Evolutionary conservation across 805 yeast species (phyloP), one percentile per base, ranked within the genome.

Genomic region (Kuraishia cidri): DNA sequence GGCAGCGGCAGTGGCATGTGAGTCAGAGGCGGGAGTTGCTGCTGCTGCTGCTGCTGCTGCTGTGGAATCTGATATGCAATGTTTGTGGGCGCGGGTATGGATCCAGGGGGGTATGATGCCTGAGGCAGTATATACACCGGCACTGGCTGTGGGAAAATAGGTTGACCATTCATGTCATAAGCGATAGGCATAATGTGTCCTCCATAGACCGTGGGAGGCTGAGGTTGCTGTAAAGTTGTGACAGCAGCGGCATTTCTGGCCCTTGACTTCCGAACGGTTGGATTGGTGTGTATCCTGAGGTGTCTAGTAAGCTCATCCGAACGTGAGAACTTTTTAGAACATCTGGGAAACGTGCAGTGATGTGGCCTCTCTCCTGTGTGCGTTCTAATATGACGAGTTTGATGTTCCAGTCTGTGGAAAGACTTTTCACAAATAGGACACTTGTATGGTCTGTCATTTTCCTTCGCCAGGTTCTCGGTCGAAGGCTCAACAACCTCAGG

Each of bases 311-410:
- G 66, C 58, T 86, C 95, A 57, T 87, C 95, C 18, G 79, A 68
- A 40, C 95, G 69, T 37, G 82, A 71, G 50, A 86, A 86, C 40
- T 81, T 66, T 55, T 87, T 85, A 34, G 75, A 55, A 58, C 96
- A 86, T n/a, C 84, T 84, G 2, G 92, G 87, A 44, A 71, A 85
- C 13, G 76, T 70, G 56, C 96, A 86, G 31, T 75, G 77, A 50
- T 83, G 92, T 2, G 95, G 95, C 52, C 85, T 83, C 53, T 86
- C 95, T 31, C 96, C 96, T 1, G 96, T 86, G 58, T 86, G 95
- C 7, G 95, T 86, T 37, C 95, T 66, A 44, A 87, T 80, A 53
- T 86, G 96, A 43, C 96, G 69, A 9, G 94, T 86, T 51, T 84
- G 94, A 54, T 86, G 96, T 54, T 86, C 96, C 30, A 86, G 62